Base-by-base conservation (phyloP, 2,329 filamentous ascomycete species). In the Colletotrichum sp. region DNA sequence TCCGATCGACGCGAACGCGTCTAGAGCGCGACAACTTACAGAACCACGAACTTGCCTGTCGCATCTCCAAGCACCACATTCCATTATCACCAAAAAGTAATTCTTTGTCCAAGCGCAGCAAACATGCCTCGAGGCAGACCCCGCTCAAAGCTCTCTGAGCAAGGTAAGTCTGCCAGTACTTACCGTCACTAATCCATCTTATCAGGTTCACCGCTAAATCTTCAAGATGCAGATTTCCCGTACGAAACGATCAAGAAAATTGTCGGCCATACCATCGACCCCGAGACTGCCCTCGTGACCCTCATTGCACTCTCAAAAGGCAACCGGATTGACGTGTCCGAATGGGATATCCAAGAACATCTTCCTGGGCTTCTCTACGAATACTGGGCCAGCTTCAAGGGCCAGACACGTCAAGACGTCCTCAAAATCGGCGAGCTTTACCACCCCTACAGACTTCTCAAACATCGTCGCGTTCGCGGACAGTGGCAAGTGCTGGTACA, bases 401-500 rank as follows among this genome's bases (percentile, higher is more conserved):
- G 70, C 59, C 68, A 64, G 27, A 76, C 73, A 22, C 70, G 73
- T 25, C 73, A 76, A 36, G 73, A 76, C 19, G 59, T 76, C 5
- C 73, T 76, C 11, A 59, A 49, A 8, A 76, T 76, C 6, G 73
- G 70, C 19, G 73, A 76, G 64, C 64, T 76, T 16, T 76, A 76
- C 44, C 70, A 76, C 13, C 73, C 73, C n/a, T 76, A 57, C 59
- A 61, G 70, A 25, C 39, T 73, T 16, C 16, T 76, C 15, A 65
- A 71, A 13, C 73, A 76, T 9, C 70, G 73, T 61, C 70, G 63
- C 22, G 73, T 73, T n/a, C 73, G 73, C 8, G 73, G 73, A 5
- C 73, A 76, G 49, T 76, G 73, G 73, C 73, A 76, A 34, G 73
- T 73, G 4, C 73, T 73, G 2, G 73, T 76, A 2, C 73, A 76